These are phyloP conservation scores for Collybia sp. DNA, from an alignment of 768 basidiomycete species.

Conservation along the genomic window DNA sequence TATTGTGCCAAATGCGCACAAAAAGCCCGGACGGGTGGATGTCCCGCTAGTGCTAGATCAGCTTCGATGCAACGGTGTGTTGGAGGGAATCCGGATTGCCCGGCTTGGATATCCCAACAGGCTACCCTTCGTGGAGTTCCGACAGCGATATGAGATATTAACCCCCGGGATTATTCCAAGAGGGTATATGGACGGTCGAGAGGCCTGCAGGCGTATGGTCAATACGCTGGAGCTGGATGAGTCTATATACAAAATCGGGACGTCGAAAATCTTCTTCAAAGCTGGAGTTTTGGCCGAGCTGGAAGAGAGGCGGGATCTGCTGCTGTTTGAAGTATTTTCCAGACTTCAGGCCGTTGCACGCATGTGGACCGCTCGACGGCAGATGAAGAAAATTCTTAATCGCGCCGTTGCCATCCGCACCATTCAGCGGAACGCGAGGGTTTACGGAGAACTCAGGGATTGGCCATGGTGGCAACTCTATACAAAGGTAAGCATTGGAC, in stretches of 20 bases:
- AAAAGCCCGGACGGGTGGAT: conserved; percentile 89
- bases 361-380: conserved; percentile 81
- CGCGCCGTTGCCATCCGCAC: conserved; percentile 87
- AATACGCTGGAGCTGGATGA: conserved; percentile 85
- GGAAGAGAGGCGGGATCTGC: conserved; percentile 84
- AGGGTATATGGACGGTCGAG: conserved; percentile 97
- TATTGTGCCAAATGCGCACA: conserved; percentile 91
- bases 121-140: conserved; percentile 95
- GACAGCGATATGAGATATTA: conserved; percentile 93
- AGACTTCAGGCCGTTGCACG: conserved; percentile 82
- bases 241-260: conserved; percentile 82
- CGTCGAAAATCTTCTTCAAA: conserved; percentile 99
- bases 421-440: conserved; percentile 89
- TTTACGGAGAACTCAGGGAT: conserved; percentile 85
- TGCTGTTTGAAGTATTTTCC: conserved; percentile 88
- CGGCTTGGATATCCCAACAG: conserved; percentile 96
- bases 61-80: conserved; percentile 95
- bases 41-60: conserved; percentile 96
- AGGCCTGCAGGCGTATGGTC: conserved; percentile 90
- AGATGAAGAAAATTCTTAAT: conserved; percentile 93
- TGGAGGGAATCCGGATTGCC: conserved; percentile 98
- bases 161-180: conserved; percentile 90
- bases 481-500: conserved; percentile 60
- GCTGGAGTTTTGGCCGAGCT: conserved; percentile 95
- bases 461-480: conserved; percentile 99